Percentiles rank a stretch among this genome's conserved stretches.
Evolutionary conservation across 2,329 filamentous ascomycete species (phyloP).

Genomic region (Fusarium compactum): DNA sequence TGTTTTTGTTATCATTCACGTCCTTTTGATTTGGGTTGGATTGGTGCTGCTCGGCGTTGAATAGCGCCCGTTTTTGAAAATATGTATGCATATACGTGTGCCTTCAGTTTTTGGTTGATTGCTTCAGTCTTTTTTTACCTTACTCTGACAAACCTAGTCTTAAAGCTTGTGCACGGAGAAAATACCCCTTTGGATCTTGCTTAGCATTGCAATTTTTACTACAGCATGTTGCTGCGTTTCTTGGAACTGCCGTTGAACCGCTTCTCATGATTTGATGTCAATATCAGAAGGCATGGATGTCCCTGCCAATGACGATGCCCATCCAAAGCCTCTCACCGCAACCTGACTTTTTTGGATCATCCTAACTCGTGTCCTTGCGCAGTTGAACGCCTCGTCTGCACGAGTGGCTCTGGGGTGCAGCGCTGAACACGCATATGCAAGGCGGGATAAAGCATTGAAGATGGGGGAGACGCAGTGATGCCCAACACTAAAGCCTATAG

Average conservation of each 20-base stretch:
- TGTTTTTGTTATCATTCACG: conserved; percentile 15
- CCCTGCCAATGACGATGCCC: conserved; percentile 12
- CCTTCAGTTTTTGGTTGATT: conserved; percentile 12
- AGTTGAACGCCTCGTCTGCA: conserved; percentile 31
- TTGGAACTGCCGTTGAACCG: conserved; percentile 4
- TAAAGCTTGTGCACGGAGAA: conserved; percentile 39
- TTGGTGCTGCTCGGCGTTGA: conserved; percentile 44
- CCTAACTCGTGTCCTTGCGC: conserved; percentile 14
- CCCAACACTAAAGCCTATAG: conserved; percentile 37
- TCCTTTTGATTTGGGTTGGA: conserved; percentile 15
- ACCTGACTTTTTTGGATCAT: conserved; percentile 3
- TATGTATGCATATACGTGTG: conserved; percentile 7
- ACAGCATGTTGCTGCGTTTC: conserved; percentile 33
- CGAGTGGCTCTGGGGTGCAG: conserved; percentile 40
- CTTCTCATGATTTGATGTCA: conserved; percentile 20
- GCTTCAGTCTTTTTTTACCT: conserved; percentile 3
- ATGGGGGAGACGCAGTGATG: conserved; percentile 43
- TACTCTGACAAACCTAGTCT: conserved; percentile 35
- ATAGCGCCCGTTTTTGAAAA: conserved; percentile 23
- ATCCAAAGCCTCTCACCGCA: conserved; percentile 23
- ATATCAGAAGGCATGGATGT: conserved; percentile 15
- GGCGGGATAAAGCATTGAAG: conserved; percentile 19
- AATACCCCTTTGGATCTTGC: conserved; percentile 39
- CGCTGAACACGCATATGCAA: conserved; percentile 18
- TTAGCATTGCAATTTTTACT: conserved; percentile 31